Evolutionary conservation across 2,329 filamentous ascomycete species (phyloP), one percentile per base, ranked within the genome.

Genomic region (Annulohypoxylon truncatum): DNA sequence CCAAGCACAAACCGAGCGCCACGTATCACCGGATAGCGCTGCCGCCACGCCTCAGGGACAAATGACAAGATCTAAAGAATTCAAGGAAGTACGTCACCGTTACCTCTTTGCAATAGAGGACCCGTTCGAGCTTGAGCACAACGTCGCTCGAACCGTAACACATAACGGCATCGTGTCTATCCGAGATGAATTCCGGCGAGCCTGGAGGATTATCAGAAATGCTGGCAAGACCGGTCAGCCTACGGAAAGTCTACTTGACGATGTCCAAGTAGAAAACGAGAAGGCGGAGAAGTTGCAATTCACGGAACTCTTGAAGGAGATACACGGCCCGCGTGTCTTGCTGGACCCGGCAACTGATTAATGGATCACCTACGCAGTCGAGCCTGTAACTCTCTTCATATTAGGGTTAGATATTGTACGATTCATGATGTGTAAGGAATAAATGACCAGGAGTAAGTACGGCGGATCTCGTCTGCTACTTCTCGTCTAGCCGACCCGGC

Each of bases 21-120:
- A 57, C 46, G 61, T 28, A 12, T 64, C 69, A 1, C 64, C 69
- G 4, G 33, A 55, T 33, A 61, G 38, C 28, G 46, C 40, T 9
- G 58, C 33, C 6, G 24, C 24, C 22, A 33, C 64, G 13, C 52
- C 47, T 2, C 35, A 54, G 8, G 65, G 73, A 6, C 60, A 70
- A 13, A 20, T 54, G 7, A 20, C 72, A 2, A 81, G 79, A 54
- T 68, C 75, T 9, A 74, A 74, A 4, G 82, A 85, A 29, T 74
- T 86, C 53, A 92, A 91, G 71, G 92, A 94, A 74, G 85, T 95
- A 12, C 87, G 92, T 1, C 88, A 94, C 74, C 88, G 93, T 10
- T 97, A 93, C 77, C 85, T 97, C 3, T 92, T 97, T 70, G 92
- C 93, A 29, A 94, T 97, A 65, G 94, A 97, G 76, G 94, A 97